These are phyloP conservation scores for Oryza nivara DNA, from an alignment of 176 grass and related monocot species.

Conservation along the genomic window DNA sequence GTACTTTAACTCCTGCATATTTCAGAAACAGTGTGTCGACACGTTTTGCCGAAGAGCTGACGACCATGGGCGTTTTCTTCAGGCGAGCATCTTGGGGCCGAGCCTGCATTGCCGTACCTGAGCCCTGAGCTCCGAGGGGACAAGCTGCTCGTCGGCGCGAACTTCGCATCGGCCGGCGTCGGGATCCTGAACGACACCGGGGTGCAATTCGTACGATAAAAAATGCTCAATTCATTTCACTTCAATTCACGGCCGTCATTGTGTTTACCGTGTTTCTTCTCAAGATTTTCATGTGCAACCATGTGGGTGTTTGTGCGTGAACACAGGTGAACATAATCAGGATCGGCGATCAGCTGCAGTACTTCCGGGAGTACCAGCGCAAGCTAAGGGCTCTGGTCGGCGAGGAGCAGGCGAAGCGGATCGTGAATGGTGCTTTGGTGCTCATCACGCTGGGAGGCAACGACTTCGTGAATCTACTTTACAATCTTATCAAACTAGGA, in stretches of 20 bases:
- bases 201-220: conserved; percentile 80
- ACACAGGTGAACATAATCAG: conserved; percentile 89
- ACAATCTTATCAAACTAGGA: no score
- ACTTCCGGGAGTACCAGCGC: conserved; percentile 82
- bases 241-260: not conserved
- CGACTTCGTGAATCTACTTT: conserved; percentile 98
- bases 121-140: conserved; percentile 73
- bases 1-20: not conserved
- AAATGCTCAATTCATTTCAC: not conserved
- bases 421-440: conserved; percentile 64
- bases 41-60: not conserved
- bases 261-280: not conserved
- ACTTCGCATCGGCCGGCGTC: conserved; percentile 95
- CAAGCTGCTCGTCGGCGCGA: conserved; percentile 89
- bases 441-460: conserved; percentile 96
- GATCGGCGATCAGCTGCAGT: conserved; percentile 71
- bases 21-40: not conserved
- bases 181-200: conserved; percentile 95
- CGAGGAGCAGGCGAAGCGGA: conserved; percentile 42
- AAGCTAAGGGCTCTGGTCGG: conserved; percentile 61
- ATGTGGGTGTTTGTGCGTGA: not conserved
- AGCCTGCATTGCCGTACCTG: conserved; percentile 70
- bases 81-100: conserved; percentile 81
- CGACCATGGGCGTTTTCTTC: not conserved
- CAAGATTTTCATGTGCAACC: not conserved